Percentiles rank a stretch among this genome's conserved stretches.
phyloP scores from a whole-genome alignment of 75 land plant species.

The Pinus albicaulis region DNA sequence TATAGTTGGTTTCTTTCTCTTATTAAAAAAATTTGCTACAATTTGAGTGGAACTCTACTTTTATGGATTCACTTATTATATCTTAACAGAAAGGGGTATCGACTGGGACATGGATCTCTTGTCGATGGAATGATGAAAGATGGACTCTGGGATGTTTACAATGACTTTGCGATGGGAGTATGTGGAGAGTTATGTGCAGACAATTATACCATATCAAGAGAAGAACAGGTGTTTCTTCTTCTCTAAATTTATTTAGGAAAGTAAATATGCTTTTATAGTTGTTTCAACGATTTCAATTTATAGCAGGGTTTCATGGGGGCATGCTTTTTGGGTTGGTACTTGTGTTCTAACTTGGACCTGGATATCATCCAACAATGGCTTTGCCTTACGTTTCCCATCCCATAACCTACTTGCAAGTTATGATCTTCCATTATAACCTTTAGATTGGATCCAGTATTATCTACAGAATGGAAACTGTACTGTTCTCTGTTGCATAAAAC shows the following conservation, averaged over 20 bases:
- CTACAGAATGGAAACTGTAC: too few relatives aligned
- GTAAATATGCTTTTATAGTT: neutral
- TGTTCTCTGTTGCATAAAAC: too few relatives aligned
- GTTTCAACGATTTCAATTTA: neutral
- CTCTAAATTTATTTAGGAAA: neutral
- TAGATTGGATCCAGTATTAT: too few relatives aligned
- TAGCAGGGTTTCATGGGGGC: too few relatives aligned
- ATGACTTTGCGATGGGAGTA: slow-evolving; percentile 89
- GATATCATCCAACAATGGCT: too few relatives aligned
- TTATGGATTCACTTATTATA: neutral
- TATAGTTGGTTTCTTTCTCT: neutral
- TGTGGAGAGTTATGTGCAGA: slow-evolving; percentile 96
- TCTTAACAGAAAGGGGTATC: slow-evolving; percentile 73
- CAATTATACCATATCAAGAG: slow-evolving; percentile 58
- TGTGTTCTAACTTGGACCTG: too few relatives aligned
- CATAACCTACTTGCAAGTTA: too few relatives aligned
- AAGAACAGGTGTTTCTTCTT: slow-evolving; percentile 70
- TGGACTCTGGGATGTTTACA: slow-evolving; percentile 98
- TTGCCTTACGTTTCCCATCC: too few relatives aligned
- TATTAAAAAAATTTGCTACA: neutral
- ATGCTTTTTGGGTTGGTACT: too few relatives aligned
- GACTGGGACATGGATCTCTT: slow-evolving; percentile 81
- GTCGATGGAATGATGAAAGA: slow-evolving; percentile 98
- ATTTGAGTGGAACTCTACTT: neutral
- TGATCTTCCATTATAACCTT: too few relatives aligned